A percentile compares a stretch with the other conserved stretches of the same genome.
Evolutionary conservation across 108 stramenopile genomes (phyloP).

Genomic region (Thalassiosira profunda): DNA sequence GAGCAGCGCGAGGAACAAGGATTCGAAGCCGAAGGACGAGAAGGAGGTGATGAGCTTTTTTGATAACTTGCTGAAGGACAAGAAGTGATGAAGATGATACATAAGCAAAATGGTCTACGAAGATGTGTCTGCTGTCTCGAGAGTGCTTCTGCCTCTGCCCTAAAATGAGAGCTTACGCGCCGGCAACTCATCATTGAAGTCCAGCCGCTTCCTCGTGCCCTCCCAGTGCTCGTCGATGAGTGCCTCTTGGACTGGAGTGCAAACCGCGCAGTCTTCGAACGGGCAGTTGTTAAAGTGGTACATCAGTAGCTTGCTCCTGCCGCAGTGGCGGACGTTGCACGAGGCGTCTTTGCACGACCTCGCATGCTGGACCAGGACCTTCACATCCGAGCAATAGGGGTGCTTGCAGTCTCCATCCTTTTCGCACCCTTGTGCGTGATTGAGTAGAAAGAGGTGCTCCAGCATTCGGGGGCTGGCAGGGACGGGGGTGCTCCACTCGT

Average conservation of each 20-base stretch:
- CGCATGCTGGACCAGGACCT: neutral
- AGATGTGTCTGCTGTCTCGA: neutral
- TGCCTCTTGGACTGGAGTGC: neutral
- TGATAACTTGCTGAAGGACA: conserved; percentile 73
- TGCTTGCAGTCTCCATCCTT: neutral
- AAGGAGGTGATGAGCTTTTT: conserved; percentile 69
- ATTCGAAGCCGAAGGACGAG: conserved; percentile 36
- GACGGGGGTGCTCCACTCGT: too few species aligned
- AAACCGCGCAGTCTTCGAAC: neutral
- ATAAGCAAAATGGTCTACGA: neutral
- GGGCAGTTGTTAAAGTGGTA: neutral
- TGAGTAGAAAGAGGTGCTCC: conserved; percentile 1
- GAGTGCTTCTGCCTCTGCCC: too few species aligned
- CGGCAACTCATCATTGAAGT: too few species aligned
- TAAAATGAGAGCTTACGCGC: conserved; percentile 3
- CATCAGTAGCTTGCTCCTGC: neutral
- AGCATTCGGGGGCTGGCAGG: too few species aligned
- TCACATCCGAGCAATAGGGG: neutral
- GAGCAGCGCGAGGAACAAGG: conserved; percentile 19
- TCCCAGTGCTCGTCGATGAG: conserved; percentile 4
- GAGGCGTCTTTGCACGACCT: neutral
- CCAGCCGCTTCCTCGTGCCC: neutral
- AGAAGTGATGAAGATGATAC: conserved; percentile 1
- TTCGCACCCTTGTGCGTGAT: neutral
- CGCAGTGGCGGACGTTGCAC: neutral